Percentiles rank a stretch among this genome's conserved stretches.
phyloP scores from a whole-genome alignment of 805 yeast species.

The Candida awuae region DNA sequence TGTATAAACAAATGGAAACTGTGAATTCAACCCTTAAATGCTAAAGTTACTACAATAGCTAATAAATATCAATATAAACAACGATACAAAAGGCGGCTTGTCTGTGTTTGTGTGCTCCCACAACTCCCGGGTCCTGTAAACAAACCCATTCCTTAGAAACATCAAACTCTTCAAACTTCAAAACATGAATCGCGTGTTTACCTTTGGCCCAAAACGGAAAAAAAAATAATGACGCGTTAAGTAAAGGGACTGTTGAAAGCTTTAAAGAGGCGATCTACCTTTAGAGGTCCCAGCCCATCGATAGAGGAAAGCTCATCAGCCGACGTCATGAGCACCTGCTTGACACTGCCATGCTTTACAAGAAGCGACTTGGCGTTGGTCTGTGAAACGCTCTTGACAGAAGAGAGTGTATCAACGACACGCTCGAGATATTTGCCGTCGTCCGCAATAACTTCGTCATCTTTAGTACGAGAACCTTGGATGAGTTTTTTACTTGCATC shows the following conservation, averaged over 20 bases:
- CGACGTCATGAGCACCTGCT: conserved; percentile 4
- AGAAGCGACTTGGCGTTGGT: conserved; percentile 7
- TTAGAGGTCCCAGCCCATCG: conserved; percentile 10
- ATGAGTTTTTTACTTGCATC: conserved; percentile 29
- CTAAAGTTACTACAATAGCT: too few species aligned
- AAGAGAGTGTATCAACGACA: conserved; percentile 28
- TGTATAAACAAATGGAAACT: too few species aligned
- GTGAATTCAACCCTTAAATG: too few species aligned
- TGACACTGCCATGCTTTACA: conserved; percentile 4
- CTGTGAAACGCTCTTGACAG: conserved; percentile 6
- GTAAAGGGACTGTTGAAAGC: conserved; percentile 10
- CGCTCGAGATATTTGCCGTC: conserved; percentile 36
- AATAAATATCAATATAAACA: too few species aligned
- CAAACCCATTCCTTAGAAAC: too few species aligned
- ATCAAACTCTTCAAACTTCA: too few species aligned
- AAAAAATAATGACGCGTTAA: neutral
- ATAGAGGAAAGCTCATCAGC: conserved; percentile 4
- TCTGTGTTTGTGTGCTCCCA: too few species aligned
- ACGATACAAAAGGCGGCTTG: too few species aligned
- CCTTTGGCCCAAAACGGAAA: too few species aligned
- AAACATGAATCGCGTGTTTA: too few species aligned
- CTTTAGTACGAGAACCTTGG: conserved; percentile 30
- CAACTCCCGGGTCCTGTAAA: too few species aligned
- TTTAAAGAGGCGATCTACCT: conserved; percentile 4
- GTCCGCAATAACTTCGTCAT: conserved; percentile 23